Evolutionary conservation across 805 yeast genomes (phyloP), one percentile per base, ranked within the genome.

Genomic region (Yamadazyma ubonensis): DNA sequence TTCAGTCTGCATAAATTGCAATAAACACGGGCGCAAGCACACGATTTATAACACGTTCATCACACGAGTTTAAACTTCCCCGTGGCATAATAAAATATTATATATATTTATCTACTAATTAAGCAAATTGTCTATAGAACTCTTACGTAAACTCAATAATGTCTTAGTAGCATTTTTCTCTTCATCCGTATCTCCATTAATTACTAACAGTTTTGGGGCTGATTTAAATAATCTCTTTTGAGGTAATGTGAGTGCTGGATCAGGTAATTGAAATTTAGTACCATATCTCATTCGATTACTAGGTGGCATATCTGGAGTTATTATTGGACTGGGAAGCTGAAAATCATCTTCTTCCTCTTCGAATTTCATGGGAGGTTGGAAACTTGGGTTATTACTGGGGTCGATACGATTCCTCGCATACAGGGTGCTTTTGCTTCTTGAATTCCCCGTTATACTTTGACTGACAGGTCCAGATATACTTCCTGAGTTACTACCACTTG

Each of bases 71-170:
- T n/a, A n/a, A n/a, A n/a, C n/a, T n/a, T n/a, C n/a, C n/a, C n/a
- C n/a, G n/a, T n/a, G n/a, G n/a, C n/a, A n/a, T n/a, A n/a, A n/a
- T n/a, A n/a, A n/a, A n/a, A n/a, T n/a, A n/a, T 10, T 8, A 7
- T 20, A 20, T 20, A 31, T 14, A 31, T 31, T 27, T 9, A 27
- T 9, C 16, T 23, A 23, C 35, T 50, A 68, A 44, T 69, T 69
- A 41, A 69, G 58, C 34, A 69, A 59, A 40, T 58, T 61, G 33
- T 67, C 72, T 30, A 68, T 69, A 42, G 66, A 62, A 5, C 71
- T 64, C 51, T 68, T 66, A 26, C 73, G 53, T 39, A 69, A 58
- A 2, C 71, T 57, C 38, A 69, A 52, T 28, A 69, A 55, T 0
- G 70, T 61, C 37, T 62, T 61, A 5, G 67, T 57, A 3, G 73